Evolutionary conservation across 108 stramenopile genomes (phyloP).

Genomic region (Stephanodiscus triporus): DNA sequence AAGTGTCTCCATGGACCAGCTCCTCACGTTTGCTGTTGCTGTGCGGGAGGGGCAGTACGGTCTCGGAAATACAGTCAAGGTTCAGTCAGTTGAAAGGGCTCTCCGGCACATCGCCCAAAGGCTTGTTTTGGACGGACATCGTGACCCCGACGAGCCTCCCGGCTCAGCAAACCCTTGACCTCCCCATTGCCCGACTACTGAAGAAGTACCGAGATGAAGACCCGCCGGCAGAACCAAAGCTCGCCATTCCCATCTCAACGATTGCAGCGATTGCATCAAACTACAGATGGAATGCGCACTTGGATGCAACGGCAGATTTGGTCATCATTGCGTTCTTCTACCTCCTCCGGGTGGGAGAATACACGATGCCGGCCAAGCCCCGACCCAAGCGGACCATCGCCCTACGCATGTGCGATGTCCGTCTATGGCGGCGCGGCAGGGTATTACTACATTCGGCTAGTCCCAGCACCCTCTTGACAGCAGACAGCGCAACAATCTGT

Average conservation of each 20-base stretch:
- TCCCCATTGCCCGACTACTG: background rate
- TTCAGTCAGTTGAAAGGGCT: background rate
- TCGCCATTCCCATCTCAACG: background rate
- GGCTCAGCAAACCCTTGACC: background rate
- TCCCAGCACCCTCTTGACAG: no score
- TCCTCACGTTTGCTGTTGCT: background rate
- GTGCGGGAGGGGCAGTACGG: slow-evolving; percentile 1
- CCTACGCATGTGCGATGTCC: no score
- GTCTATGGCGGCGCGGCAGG: no score
- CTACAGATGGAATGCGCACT: background rate
- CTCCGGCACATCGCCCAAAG: background rate
- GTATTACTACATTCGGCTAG: no score
- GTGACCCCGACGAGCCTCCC: background rate
- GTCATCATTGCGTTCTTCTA: background rate
- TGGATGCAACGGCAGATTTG: background rate
- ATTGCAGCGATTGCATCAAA: background rate
- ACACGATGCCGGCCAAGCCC: no score
- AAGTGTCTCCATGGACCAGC: background rate
- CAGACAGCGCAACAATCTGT: no score
- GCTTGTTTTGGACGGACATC: background rate
- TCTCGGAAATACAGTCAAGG: background rate
- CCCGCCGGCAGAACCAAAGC: slow-evolving; percentile 4
- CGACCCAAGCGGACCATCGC: no score
- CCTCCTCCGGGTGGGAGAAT: no score
- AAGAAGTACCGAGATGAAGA: slow-evolving; percentile 2